These are phyloP conservation scores for Epicoccum sorghinum DNA, from an alignment of 2,329 filamentous ascomycete species.

Conservation along the genomic window DNA sequence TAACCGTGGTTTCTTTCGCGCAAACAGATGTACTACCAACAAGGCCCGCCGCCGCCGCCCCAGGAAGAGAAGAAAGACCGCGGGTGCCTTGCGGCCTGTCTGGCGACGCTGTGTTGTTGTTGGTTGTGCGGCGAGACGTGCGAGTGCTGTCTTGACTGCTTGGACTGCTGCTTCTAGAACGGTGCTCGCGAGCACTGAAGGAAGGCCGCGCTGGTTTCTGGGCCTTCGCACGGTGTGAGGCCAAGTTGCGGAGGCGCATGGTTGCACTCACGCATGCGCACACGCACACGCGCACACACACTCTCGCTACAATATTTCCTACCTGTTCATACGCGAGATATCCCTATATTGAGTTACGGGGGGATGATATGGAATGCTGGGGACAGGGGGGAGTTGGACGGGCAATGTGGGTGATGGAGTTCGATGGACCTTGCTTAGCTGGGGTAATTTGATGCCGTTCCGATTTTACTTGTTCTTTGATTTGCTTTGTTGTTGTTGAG, in stretches of 20 bases:
- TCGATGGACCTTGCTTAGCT: too few species aligned
- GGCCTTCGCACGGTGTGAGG: too few species aligned
- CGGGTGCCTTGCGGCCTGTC: conserved; percentile 41
- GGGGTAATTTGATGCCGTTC: conserved; percentile 1
- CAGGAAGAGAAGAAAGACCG: conserved; percentile 39
- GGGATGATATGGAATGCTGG: background rate
- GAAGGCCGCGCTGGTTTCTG: too few species aligned
- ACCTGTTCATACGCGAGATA: conserved; percentile 12
- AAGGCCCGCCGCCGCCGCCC: conserved; percentile 31
- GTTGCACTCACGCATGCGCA: background rate
- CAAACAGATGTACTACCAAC: conserved; percentile 35
- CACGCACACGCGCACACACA: background rate
- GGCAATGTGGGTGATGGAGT: background rate
- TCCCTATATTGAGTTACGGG: background rate
- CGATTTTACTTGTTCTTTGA: background rate
- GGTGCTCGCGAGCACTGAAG: too few species aligned
- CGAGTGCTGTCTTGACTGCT: conserved; percentile 44
- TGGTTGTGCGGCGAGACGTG: conserved; percentile 46
- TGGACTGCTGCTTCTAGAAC: conserved; percentile 41
- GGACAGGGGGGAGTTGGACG: background rate
- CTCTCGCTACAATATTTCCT: conserved; percentile 6
- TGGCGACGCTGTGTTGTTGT: conserved; percentile 46
- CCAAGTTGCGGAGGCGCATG: too few species aligned
- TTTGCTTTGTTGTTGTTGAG: too few species aligned
- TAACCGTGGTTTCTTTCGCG: too few species aligned